Base-by-base conservation (phyloP, 805 yeast species). In the Saturnispora dispora region DNA sequence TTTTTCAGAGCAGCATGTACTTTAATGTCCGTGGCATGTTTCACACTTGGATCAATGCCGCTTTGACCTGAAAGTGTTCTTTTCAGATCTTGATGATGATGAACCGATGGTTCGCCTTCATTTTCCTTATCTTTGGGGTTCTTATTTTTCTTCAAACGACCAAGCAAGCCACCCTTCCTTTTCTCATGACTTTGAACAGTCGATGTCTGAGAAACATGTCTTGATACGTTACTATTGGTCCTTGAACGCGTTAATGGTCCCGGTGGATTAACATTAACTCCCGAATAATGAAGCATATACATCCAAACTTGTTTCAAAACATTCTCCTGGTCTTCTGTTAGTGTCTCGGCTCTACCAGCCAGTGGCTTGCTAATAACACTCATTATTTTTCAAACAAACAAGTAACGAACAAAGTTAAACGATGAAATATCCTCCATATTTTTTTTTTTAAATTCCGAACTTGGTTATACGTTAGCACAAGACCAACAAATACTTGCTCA, bases 221-320 rank as follows among this genome's bases (percentile, higher is more conserved):
- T 15, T 11, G 39, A 20, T 3, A 32, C 37, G 8, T 18, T 41
- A 20, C 41, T 30, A 20, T 47, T 42, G n/a, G 48, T 35, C 9
- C 56, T 43, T 17, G 53, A 48, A 22, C 46, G 41, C 45, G 27
- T 46, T 5, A 52, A 28, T 5, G 58, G 58, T 5, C 46, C 57
- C 28, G 51, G 63, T 40, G 57, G 63, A 48, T 28, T 53, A 28
- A 77, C 54, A 0, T 57, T 63, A 59, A 75, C 71, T 4, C 87
- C 88, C 74, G 82, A 74, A 53, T 71, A 77, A 57, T 77, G 79
- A 56, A 85, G 69, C 45, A 81, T 59, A 58, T 80, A 74, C 47
- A 83, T 81, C 89, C 90, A 86, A 4, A 77, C 73, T 60, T 83
- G 87, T 64, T 86, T 86, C 61, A 85, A 67, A 18, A 74, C 72